These are phyloP conservation scores for Phytophthora ohioensis DNA, from an alignment of 352 stramenopile species.

Conservation along the genomic window DNA sequence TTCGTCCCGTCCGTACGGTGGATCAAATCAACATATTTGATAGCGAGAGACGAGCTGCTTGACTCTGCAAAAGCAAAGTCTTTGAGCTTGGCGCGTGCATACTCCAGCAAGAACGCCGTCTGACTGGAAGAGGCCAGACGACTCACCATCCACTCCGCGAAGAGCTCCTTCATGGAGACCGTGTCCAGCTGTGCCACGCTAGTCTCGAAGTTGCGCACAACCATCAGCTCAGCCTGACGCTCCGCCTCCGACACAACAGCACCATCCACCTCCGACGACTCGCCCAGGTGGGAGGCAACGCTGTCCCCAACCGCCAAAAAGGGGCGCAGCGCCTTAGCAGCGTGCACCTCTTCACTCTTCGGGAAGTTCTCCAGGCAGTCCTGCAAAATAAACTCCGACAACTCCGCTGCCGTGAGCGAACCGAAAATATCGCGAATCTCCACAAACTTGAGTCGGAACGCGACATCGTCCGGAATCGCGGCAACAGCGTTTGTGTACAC, in stretches of 20 bases:
- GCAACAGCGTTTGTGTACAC: conserved; percentile 80
- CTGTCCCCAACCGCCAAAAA: conserved; percentile 38
- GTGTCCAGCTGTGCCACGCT: conserved; percentile 57
- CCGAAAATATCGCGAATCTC: conserved; percentile 83
- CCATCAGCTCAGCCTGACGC: conserved; percentile 52
- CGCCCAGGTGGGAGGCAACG: conserved; percentile 4
- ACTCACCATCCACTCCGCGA: conserved; percentile 70
- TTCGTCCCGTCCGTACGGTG: conserved; percentile 68
- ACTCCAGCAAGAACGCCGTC: conserved; percentile 60
- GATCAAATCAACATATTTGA: conserved; percentile 77
- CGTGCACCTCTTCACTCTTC: conserved; percentile 61
- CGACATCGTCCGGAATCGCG: conserved; percentile 64
- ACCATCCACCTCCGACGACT: conserved; percentile 30
- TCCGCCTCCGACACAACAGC: conserved; percentile 44
- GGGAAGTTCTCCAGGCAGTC: conserved; percentile 70
- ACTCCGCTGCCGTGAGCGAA: conserved; percentile 55
- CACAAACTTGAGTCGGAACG: conserved; percentile 82
- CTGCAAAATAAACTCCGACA: conserved; percentile 79
- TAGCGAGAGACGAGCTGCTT: conserved; percentile 43
- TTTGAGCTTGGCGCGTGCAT: conserved; percentile 64
- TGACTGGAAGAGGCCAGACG: conserved; percentile 54
- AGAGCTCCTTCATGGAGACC: conserved; percentile 66
- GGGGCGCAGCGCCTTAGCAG: conserved; percentile 61
- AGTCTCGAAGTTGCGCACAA: conserved; percentile 67
- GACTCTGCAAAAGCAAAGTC: conserved; percentile 45